These are phyloP conservation scores for Tylopilus plumbeoviolaceoides DNA, from an alignment of 768 basidiomycete genomes.

Conservation along the genomic window DNA sequence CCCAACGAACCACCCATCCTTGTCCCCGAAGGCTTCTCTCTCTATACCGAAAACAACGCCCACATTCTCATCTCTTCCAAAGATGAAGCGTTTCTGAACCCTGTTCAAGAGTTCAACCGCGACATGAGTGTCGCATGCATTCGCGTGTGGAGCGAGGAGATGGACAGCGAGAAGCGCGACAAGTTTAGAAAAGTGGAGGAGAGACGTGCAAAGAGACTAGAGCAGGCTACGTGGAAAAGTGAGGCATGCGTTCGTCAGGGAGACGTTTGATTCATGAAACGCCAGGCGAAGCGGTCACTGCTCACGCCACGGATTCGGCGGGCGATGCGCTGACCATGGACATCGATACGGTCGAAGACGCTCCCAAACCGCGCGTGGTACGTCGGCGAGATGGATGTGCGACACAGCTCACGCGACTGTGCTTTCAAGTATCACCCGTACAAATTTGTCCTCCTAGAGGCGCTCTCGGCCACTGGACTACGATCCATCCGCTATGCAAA, in stretches of 20 bases:
- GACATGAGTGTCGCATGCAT: slow-evolving; percentile 92
- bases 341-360: slow-evolving; percentile 1
- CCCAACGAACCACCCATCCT: slow-evolving; percentile 23
- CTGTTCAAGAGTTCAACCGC: slow-evolving; percentile 97
- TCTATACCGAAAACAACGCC: slow-evolving; percentile 80
- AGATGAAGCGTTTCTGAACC: slow-evolving; percentile 92
- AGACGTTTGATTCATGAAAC: slow-evolving; percentile 5
- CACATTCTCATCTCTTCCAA: slow-evolving; percentile 66
- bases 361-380: slow-evolving; percentile 22
- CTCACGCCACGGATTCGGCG: background rate
- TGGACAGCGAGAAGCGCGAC: slow-evolving; percentile 57
- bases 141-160: slow-evolving; percentile 77
- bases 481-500: slow-evolving; percentile 96
- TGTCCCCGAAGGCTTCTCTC: slow-evolving; percentile 69
- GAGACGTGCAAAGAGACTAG: slow-evolving; percentile 38
- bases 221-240: slow-evolving; percentile 41
- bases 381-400: slow-evolving; percentile 5
- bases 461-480: slow-evolving; percentile 92
- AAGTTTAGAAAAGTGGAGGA: slow-evolving; percentile 55
- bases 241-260: slow-evolving; percentile 9
- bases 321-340: background rate
- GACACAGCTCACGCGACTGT: slow-evolving; percentile 1
- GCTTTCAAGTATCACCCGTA: slow-evolving; percentile 48
- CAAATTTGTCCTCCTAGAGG: slow-evolving; percentile 82
- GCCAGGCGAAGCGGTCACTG: background rate